phyloP scores from a whole-genome alignment of 345 rosid species.

The Noccaea bulbosa region DNA sequence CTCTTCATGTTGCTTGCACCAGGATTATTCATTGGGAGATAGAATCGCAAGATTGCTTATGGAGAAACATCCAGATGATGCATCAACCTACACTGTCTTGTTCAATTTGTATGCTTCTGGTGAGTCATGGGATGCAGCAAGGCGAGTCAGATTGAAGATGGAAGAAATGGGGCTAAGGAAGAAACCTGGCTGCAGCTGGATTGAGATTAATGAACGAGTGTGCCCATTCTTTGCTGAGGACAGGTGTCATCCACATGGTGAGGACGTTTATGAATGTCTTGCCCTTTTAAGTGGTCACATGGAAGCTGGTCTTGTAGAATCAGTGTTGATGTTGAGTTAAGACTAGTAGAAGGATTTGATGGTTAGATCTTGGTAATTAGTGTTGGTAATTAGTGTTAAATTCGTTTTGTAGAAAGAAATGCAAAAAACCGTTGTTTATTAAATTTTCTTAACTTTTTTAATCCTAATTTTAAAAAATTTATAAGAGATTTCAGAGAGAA shows the following conservation, averaged over 20 bases:
- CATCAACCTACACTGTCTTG: slow-evolving; percentile 51
- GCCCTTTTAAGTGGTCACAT: slow-evolving; percentile 54
- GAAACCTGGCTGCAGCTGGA: slow-evolving; percentile 83
- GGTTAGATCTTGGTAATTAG: no score
- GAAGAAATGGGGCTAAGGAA: slow-evolving; percentile 61
- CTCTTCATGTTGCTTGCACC: slow-evolving; percentile 62
- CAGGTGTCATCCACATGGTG: slow-evolving; percentile 45
- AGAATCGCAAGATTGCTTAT: slow-evolving; percentile 51
- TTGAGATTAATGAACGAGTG: slow-evolving; percentile 60
- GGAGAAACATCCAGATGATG: slow-evolving; percentile 54
- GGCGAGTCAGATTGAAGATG: slow-evolving; percentile 60
- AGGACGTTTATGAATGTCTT: slow-evolving; percentile 53
- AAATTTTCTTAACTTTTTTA: no score
- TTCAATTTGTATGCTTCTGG: slow-evolving; percentile 61
- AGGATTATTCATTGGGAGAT: slow-evolving; percentile 53
- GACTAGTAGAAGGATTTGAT: no score
- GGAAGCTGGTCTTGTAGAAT: slow-evolving; percentile 41
- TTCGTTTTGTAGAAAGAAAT: no score
- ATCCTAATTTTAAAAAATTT: no score
- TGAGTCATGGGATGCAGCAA: slow-evolving; percentile 66
- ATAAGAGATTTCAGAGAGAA: no score
- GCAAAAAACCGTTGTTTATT: no score
- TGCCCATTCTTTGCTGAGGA: slow-evolving; percentile 59
- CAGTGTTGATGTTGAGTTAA: no score
- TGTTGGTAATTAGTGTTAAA: no score